Base-by-base conservation (phyloP, 2,329 filamentous ascomycete species). In the Nannizziopsis arthrosporioides region DNA sequence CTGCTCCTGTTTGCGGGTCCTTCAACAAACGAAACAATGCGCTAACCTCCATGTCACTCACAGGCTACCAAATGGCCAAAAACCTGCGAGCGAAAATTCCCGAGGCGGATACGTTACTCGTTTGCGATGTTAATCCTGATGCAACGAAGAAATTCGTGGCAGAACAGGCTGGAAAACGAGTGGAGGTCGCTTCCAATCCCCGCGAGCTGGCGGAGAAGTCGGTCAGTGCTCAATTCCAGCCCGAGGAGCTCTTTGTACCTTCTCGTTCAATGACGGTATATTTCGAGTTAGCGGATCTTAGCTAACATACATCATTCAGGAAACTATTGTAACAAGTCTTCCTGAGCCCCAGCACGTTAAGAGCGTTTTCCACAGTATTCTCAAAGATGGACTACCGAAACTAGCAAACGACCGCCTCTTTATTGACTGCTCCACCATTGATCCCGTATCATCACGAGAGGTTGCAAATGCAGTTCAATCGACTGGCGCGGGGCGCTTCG, bases 371-470 rank as follows among this genome's bases (percentile, higher is more conserved):
- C 71, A 78, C 41, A 75, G 82, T 47, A 88, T 96, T 62, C 72
- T 94, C 39, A 73, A 77, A 41, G 70, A 74, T 2, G 70, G 74
- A 5, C 71, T 81, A 4, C 70, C 75, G 5, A 65, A 65, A 30
- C 60, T 73, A 2, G 69, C 71, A 36, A 75, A 74, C 44, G 71
- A 82, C 50, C 81, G 88, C 35, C 69, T 95, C 50, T 95, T 94
- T 65, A 92, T 98, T 61, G 92, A 98, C 66, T 90, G 85, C 66
- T 96, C 90, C 2, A 98, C 92, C 12, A 96, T 98, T 61, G 92
- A 96, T 66, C 88, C 89, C 0, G 80, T 80, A 30, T 86, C 88
- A 2, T 95, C 89, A 1, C 79, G 79, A 35, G 76, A 80, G 55
- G 82, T 96, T 4, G 87, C 88, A 17, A 73, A 80, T 52, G 74